Base-by-base conservation (phyloP, 2,329 filamentous ascomycete species). In the Colletotrichum cordylinicola region DNA sequence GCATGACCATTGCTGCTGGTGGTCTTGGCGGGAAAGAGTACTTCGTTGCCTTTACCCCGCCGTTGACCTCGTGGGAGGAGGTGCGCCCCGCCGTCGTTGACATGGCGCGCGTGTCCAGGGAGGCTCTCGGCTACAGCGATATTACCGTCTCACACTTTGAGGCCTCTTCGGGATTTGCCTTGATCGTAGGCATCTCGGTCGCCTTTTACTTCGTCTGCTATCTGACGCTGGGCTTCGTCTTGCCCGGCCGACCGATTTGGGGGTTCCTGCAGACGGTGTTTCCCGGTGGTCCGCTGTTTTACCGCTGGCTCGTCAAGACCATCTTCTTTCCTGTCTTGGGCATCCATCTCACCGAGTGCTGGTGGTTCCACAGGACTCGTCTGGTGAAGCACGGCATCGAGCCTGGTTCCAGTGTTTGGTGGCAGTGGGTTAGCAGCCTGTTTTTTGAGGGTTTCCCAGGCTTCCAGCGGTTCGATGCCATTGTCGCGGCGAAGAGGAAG, bases 51-150 rank as follows among this genome's bases (percentile, higher is more conserved):
- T 89, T 98, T 79, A 82, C 89, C 2, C 96, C 96, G 12, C 91
- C 94, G 0, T 90, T 98, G 86, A 84, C 85, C n/a, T 88, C 89
- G 43, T 92, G 92, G 84, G 84, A 87, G 43, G 94, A 98, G 74
- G 90, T 93, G 12, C 92, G 95, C 69, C 87, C 90, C 62, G 91
- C 94, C 67, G 87, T 96, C 55, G 92, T 98, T 65, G 91, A 92
- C 67, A 94, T 98, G 92, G 83, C 90, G 84, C 78, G 91, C 86
- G 81, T 83, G 81, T 81, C 90, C 79, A 89, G 94, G 39, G 79
- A 85, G 37, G 89, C 85, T 2, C 90, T 98, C 15, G 92, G 90
- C 18, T 87, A 94, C 80, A 79, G 90, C 87, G 80, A 87, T 80
- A 80, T 88, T 48, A 82, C 81, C 70, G 80, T 91, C 77, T 82